Percentiles rank a stretch among this genome's conserved stretches.
Evolutionary conservation across 2,329 filamentous ascomycete genomes (phyloP).

Genomic region (Septoria linicola): DNA sequence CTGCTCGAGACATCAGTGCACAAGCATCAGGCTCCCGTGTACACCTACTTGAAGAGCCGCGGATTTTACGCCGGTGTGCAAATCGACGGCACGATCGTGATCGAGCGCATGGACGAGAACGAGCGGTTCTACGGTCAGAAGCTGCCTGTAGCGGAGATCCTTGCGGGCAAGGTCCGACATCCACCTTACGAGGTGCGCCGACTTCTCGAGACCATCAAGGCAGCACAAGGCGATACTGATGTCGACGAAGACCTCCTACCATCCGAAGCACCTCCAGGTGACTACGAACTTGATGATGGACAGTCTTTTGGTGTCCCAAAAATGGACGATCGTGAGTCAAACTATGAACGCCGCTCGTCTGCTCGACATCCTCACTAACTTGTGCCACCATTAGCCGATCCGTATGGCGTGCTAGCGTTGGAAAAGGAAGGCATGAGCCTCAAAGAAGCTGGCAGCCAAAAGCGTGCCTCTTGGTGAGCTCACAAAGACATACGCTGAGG

Average conservation of each 20-base stretch:
- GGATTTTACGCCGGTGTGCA: constrained; percentile 86
- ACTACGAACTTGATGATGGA: constrained; percentile 59
- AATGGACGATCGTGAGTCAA: constrained; percentile 73
- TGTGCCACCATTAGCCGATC: no score
- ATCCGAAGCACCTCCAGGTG: constrained; percentile 71
- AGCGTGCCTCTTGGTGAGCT: constrained; percentile 71
- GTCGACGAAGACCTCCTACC: constrained; percentile 69
- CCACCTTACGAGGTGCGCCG: constrained; percentile 58
- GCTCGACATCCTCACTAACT: no score
- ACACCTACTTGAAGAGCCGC: constrained; percentile 84
- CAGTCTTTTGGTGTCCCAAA: constrained; percentile 74
- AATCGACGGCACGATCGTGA: constrained; percentile 81
- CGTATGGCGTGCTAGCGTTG: constrained; percentile 86
- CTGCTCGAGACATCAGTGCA: constrained; percentile 68
- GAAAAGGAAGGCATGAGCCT: constrained; percentile 88
- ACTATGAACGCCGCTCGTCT: no score
- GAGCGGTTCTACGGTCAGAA: constrained; percentile 76
- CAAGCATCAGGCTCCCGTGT: constrained; percentile 69
- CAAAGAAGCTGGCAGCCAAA: constrained; percentile 77
- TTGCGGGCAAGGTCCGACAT: constrained; percentile 59
- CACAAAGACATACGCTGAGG: no score
- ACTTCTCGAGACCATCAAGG: constrained; percentile 79
- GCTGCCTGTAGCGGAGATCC: constrained; percentile 61
- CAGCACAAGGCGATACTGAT: constrained; percentile 78
- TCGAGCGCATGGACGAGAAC: constrained; percentile 85